These are phyloP conservation scores for Phaeolepiota aurea DNA, from an alignment of 768 basidiomycete species.

Conservation along the genomic window DNA sequence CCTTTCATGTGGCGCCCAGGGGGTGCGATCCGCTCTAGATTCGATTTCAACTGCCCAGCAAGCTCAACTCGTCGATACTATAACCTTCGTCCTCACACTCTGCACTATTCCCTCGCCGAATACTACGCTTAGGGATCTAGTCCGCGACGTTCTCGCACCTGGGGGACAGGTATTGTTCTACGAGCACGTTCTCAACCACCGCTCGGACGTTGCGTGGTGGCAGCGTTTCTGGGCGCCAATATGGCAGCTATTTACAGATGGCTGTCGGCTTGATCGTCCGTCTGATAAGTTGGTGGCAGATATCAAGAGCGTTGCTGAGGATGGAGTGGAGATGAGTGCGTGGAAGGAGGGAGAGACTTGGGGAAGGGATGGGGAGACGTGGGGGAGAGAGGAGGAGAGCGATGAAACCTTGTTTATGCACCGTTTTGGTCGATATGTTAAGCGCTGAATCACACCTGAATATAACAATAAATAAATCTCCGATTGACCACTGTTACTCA, in stretches of 20 bases:
- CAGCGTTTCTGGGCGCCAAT: slow-evolving; percentile 67
- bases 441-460: slow-evolving; percentile 14
- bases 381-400: slow-evolving; percentile 41
- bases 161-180: slow-evolving; percentile 61
- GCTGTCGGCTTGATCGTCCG: slow-evolving; percentile 56
- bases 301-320: slow-evolving; percentile 15
- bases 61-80: slow-evolving; percentile 40
- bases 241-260: slow-evolving; percentile 53
- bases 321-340: slow-evolving; percentile 21
- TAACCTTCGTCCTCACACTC: slow-evolving; percentile 58
- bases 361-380: slow-evolving; percentile 42
- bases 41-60: slow-evolving; percentile 11
- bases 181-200: slow-evolving; percentile 59
- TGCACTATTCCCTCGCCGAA: slow-evolving; percentile 58
- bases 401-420: slow-evolving; percentile 59
- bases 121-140: slow-evolving; percentile 34
- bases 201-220: slow-evolving; percentile 56
- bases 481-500: no score
- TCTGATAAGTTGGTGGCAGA: slow-evolving; percentile 39
- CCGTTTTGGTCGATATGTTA: slow-evolving; percentile 47
- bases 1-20: slow-evolving; percentile 57
- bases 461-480: neutral
- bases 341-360: slow-evolving; percentile 43
- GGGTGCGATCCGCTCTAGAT: slow-evolving; percentile 14
- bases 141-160: slow-evolving; percentile 45